Conservation (phyloP, 805 yeast genomes). For the Barnettozyma vustinii region DNA sequence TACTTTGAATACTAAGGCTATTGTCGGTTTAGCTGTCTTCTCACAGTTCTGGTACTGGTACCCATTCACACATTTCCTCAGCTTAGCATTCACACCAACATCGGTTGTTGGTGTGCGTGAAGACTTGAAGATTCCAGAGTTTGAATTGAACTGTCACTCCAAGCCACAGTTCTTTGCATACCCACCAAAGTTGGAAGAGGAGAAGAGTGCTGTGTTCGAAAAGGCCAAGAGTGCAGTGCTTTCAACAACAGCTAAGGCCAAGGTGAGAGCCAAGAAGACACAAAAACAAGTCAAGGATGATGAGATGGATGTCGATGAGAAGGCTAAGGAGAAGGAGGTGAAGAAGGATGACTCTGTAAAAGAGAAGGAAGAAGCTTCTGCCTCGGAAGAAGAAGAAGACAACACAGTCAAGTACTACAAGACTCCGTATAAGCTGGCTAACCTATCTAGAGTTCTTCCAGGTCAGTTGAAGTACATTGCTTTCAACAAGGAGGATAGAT, state of each 20-base stretch:
- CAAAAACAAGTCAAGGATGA: constrained; percentile 47
- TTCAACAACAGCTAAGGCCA: constrained; percentile 91
- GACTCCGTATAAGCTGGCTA: constrained; percentile 64
- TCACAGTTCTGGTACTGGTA: constrained; percentile 98
- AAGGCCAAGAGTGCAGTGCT: constrained; percentile 89
- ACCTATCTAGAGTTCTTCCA: constrained; percentile 86
- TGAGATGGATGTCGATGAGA: constrained; percentile 41
- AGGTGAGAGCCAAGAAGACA: constrained; percentile 77
- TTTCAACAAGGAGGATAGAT: constrained; percentile 69
- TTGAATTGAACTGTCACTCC: constrained; percentile 74
- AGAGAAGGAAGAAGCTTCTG: constrained; percentile 19
- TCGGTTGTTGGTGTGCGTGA: constrained; percentile 80
- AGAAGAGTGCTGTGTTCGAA: constrained; percentile 77
- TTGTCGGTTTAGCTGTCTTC: constrained; percentile 87
- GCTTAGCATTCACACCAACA: constrained; percentile 90
- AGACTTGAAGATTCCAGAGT: constrained; percentile 82
- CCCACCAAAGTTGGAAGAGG: constrained; percentile 82
- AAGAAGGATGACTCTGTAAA: constrained; percentile 23
- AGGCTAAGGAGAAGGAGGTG: constrained; percentile 10
- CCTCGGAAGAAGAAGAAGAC: constrained; percentile 26
- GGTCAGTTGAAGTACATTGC: constrained; percentile 80
- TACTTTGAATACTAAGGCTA: constrained; percentile 83
- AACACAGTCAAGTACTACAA: constrained; percentile 48
- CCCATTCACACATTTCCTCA: constrained; percentile 90
- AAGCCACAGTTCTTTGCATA: constrained; percentile 77